Evolutionary conservation across 2,329 filamentous ascomycete species (phyloP), one percentile per base, ranked within the genome.

Genomic region (Colletotrichum karsti): DNA sequence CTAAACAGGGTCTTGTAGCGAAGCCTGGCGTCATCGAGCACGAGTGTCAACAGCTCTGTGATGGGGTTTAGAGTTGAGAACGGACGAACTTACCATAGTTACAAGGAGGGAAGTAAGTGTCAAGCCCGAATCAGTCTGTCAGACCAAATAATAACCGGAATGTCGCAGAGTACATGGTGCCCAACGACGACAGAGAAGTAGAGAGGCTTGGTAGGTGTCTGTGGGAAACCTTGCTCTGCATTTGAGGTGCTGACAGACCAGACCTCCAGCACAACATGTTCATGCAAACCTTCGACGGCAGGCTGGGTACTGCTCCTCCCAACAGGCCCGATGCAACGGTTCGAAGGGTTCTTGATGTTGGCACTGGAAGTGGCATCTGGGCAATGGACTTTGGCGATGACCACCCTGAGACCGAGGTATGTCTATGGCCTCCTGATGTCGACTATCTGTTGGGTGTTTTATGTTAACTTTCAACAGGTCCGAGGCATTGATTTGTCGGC

Each of bases 301-400:
- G 74, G 28, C 72, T 81, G 0, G 76, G 69, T 10, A 53, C 73
- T 0, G 72, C 72, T 2, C 80, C 79, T 0, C 60, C 69, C 3
- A 73, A 67, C 8, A 56, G 66, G 3, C 66, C 74, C 2, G 73
- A 41, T 4, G 70, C 69, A 1, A 53, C 41, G 13, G 61, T 76
- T 7, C 51, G 69, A 2, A 74, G 73, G 1, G 75, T 81, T 6
- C 74, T 87, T 2, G 85, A 87, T 70, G 72, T 84, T 24, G 83
- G 84, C 7, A 84, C 82, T 0, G 84, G 84, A 0, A 86, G 83
- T 6, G 83, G 83, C n/a, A 72, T 78, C 3, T 82, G 81, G 80
- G 78, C 78, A 1, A 80, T 85, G 4, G 84, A 86, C 60, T 81
- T 84, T 70, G 82, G 73, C 72, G 50, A 53, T 2, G 42, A 50